Conservation (phyloP, 345 rosid genomes). For the Adansonia digitata region DNA sequence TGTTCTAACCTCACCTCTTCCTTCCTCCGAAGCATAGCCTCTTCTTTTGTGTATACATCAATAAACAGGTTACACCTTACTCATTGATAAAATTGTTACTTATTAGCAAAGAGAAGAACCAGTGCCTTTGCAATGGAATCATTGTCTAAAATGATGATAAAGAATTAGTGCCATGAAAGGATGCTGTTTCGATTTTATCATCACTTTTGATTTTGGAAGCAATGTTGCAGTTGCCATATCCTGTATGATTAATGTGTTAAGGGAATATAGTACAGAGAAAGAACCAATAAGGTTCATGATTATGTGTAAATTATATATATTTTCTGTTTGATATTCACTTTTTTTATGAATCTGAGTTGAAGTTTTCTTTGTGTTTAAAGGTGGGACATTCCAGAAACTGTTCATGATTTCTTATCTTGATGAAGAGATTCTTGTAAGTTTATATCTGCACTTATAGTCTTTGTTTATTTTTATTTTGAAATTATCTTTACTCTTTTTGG, state of each 20-base stretch:
- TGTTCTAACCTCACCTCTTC: neutral
- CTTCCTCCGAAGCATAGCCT: neutral
- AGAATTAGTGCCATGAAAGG: neutral
- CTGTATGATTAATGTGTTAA: neutral
- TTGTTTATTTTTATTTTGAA: neutral
- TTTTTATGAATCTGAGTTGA: slow-evolving; percentile 9
- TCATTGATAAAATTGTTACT: neutral
- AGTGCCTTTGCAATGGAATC: neutral
- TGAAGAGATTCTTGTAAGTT: slow-evolving; percentile 84
- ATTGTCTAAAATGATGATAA: neutral
- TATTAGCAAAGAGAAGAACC: neutral
- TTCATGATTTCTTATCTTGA: slow-evolving; percentile 96
- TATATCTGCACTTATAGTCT: neutral
- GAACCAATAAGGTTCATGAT: neutral
- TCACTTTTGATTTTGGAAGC: neutral
- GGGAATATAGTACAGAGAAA: neutral
- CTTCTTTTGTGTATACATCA: neutral
- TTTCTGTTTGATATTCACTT: neutral
- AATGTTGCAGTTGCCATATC: neutral
- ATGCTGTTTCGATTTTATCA: neutral
- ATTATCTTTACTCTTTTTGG: slow-evolving; percentile 5
- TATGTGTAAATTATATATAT: neutral
- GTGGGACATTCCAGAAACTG: slow-evolving; percentile 76
- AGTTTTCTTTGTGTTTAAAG: slow-evolving; percentile 39
- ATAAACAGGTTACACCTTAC: neutral